Base-by-base conservation (phyloP, 2,329 filamentous ascomycete genomes). In the Lachnellula subtilissima region DNA sequence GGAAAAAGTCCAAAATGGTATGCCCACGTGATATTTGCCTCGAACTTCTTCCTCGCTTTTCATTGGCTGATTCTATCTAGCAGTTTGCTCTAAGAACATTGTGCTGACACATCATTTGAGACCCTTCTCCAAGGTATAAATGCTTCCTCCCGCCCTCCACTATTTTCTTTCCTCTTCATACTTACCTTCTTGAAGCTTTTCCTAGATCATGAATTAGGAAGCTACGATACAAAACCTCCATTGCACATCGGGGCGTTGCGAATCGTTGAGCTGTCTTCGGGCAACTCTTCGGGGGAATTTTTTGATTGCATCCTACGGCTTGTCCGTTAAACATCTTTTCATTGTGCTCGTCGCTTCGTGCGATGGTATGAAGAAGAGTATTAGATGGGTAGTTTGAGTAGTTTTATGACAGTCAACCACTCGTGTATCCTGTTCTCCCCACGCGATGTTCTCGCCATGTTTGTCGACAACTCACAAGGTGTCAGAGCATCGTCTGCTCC, bases 251-350 rank as follows among this genome's bases (percentile, higher is more conserved):
- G 45, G 45, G 45, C 9, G n/a, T 47, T 23, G 22, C 23, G 45
- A 47, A 11, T 57, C 54, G 61, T 65, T 61, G 47, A 55, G 49
- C 59, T 42, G 57, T 56, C 57, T 77, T 74, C 73, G 74, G 75
- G 73, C 71, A 70, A 73, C 72, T 74, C 70, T 72, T 69, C 72
- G 72, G 74, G 73, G 73, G 68, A 76, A 76, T 77, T 75, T 77
- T 77, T 77, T 77, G 75, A 72, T 76, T 71, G 72, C 66, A 67
- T 66, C 69, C 17, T 47, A 14, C 23, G 45, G 39, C 32, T 43
- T 43, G 40, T 22, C 23, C 45, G 8, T 32, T 32, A 17, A 50
- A 50, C 45, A 40, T 22, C 25, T 15, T 35, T 66, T 66, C 64
- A 64, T 65, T 64, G 56, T 53, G 53, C 45, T 48, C 35, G 19